These are phyloP conservation scores for Melastoma malabathricum DNA, from an alignment of 345 rosid genomes.

Conservation along the genomic window DNA sequence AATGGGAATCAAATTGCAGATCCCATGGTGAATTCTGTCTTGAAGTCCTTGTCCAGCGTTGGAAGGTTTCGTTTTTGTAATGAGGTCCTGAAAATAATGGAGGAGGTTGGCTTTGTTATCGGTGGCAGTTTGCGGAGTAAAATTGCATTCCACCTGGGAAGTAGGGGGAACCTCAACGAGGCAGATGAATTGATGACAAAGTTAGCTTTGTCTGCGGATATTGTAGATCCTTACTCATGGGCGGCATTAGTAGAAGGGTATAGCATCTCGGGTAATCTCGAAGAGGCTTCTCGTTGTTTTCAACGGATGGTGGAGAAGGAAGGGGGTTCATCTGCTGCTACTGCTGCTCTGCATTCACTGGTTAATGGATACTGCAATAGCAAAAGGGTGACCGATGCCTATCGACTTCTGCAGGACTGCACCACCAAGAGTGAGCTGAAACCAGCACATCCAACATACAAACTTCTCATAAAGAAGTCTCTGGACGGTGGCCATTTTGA, in stretches of 20 bases:
- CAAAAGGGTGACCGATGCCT: conserved; percentile 53
- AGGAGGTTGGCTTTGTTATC: conserved; percentile 37
- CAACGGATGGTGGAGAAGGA: conserved; percentile 35
- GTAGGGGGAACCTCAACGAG: conserved; percentile 42
- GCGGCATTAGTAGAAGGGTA: conserved; percentile 56
- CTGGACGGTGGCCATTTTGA: conserved; percentile 47
- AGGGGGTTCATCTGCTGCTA: conserved; percentile 27
- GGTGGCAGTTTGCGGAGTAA: conserved; percentile 33
- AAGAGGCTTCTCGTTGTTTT: conserved; percentile 49
- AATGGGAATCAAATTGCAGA: conserved; percentile 50
- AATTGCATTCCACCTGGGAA: conserved; percentile 46
- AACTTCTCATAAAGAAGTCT: conserved; percentile 41
- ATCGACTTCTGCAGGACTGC: conserved; percentile 36
- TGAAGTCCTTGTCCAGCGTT: conserved; percentile 53
- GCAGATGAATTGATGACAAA: conserved; percentile 29
- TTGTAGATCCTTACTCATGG: conserved; percentile 45
- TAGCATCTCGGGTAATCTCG: conserved; percentile 56
- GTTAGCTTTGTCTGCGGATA: conserved; percentile 36
- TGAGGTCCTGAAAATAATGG: conserved; percentile 55
- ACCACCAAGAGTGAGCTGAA: conserved; percentile 24
- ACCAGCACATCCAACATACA: conserved; percentile 56
- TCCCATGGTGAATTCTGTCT: conserved; percentile 41
- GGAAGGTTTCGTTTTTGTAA: conserved; percentile 43
- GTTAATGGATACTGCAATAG: conserved; percentile 46
- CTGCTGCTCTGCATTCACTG: conserved; percentile 46